A percentile compares a stretch with the other conserved stretches of the same genome.
phyloP scores from a whole-genome alignment of 1,284 basidiomycete species.

The Coniophora puteana region DNA sequence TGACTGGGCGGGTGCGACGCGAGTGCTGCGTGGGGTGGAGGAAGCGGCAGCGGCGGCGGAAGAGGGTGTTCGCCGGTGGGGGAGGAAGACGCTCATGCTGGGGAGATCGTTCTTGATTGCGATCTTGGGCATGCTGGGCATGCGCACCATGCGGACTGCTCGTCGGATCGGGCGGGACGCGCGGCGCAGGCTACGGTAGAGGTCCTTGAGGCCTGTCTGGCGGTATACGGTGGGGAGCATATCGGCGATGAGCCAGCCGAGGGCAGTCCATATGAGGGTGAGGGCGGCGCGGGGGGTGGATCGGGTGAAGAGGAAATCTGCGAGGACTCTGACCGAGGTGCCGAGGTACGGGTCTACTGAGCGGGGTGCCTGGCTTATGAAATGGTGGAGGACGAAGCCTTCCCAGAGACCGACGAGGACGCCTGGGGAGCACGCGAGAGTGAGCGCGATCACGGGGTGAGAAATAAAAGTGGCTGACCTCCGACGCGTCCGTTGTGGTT shows the following conservation, averaged over 20 bases:
- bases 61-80: conserved; percentile 13
- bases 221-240: conserved; percentile 57
- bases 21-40: conserved; percentile 26
- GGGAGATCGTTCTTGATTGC: conserved; percentile 28
- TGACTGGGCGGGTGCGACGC: conserved; percentile 24
- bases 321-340: conserved; percentile 57
- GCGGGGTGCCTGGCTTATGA: conserved; percentile 56
- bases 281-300: conserved; percentile 54
- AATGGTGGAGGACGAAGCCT: conserved; percentile 68
- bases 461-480: conserved; percentile 16
- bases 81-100: conserved; percentile 22
- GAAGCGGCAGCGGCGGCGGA: conserved; percentile 9
- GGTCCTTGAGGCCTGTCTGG: conserved; percentile 51
- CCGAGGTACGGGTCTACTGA: conserved; percentile 57
- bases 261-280: conserved; percentile 59
- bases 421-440: conserved; percentile 38
- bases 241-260: conserved; percentile 68
- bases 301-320: conserved; percentile 64
- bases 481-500: conserved; percentile 42
- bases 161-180: conserved; percentile 32
- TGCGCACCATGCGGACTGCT: no score
- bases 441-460: conserved; percentile 2
- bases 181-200: conserved; percentile 51
- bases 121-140: conserved; percentile 23
- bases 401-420: conserved; percentile 73